A percentile compares a stretch with the other conserved stretches of the same genome.
Conservation (phyloP, 306 rosid genomes). For the Rubus parviflorus region DNA sequence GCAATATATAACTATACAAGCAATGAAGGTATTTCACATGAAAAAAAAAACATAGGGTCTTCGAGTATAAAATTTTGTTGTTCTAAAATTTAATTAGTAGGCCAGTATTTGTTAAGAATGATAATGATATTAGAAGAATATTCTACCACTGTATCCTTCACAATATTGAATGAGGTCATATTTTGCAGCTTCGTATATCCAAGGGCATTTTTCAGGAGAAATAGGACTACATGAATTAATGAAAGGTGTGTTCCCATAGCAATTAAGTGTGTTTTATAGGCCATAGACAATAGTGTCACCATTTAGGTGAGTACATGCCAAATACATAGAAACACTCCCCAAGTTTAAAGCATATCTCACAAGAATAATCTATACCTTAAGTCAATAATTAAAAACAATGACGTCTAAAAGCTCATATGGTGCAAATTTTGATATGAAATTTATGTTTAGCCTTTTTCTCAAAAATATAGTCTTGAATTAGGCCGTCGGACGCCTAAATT, state of each 20-base stretch:
- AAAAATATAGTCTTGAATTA: too few relatives aligned
- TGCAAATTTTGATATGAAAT: too few relatives aligned
- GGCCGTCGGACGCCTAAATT: too few relatives aligned
- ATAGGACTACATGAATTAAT: neutral
- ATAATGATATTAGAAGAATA: too few relatives aligned
- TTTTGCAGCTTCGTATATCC: neutral
- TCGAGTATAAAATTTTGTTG: too few relatives aligned
- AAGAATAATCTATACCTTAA: neutral
- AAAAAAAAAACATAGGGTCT: too few relatives aligned
- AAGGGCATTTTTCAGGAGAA: neutral
- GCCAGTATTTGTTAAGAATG: too few relatives aligned
- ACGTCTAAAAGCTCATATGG: neutral
- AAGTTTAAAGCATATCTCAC: neutral
- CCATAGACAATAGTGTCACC: neutral
- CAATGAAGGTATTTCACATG: too few relatives aligned
- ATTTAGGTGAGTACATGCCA: neutral
- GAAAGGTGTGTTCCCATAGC: neutral
- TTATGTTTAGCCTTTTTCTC: too few relatives aligned
- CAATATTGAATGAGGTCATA: neutral
- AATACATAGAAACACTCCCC: neutral
- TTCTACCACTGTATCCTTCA: too few relatives aligned
- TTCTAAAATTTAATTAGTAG: too few relatives aligned
- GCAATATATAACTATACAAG: too few relatives aligned
- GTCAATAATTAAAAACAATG: neutral
- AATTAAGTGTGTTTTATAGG: neutral